Base-by-base conservation (phyloP, 176 grass and related monocot species). In the Oryza punctata region DNA sequence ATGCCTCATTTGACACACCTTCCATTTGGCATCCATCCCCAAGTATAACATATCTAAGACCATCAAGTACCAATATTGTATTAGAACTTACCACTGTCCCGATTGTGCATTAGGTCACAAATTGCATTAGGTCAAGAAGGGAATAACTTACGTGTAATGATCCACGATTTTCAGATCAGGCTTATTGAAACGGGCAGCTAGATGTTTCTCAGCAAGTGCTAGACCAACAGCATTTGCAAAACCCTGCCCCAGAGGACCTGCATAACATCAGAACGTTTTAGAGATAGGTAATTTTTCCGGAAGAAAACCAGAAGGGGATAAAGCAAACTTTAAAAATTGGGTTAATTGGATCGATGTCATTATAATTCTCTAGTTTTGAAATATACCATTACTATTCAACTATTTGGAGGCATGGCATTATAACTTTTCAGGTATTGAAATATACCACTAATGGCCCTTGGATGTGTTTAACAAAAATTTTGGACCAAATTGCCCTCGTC, bases 21-120 rank as follows among this genome's bases (percentile, higher is more conserved):
- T 98, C 95, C 95, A 98, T 98, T 60, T 98, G 86, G 61, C 95
- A 94, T 21, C 95, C 95, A 89, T 97, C 95, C 29, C 92, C 95
- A 79, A 90, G 46, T 67, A 97, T 86, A 2, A 81, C 92, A 82
- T 97, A 97, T 54, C 95, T 97, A 84, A 27, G 18, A 60, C 10
- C 32, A 88, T 46, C 21, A 67, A 88, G 72, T 12, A 84, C 2
- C 49, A 75, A 77, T 3, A 25, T 50, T 11, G 4, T 14, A 19
- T 75, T 52, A 14, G 47, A 52, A 52, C 49, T 52, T 52, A 69
- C 1, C 15, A 21, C 28, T 35, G n/a, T 68, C 61, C 26, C 1
- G 4, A 44, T 23, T 33, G 15, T 63, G 38, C 60, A 79, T 68
- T 41, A 60, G 8, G 6, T 74, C 40, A 4, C 27, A 21, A 80